phyloP scores from a whole-genome alignment of 768 basidiomycete species.

The Leccinum olivaceopallidum region DNA sequence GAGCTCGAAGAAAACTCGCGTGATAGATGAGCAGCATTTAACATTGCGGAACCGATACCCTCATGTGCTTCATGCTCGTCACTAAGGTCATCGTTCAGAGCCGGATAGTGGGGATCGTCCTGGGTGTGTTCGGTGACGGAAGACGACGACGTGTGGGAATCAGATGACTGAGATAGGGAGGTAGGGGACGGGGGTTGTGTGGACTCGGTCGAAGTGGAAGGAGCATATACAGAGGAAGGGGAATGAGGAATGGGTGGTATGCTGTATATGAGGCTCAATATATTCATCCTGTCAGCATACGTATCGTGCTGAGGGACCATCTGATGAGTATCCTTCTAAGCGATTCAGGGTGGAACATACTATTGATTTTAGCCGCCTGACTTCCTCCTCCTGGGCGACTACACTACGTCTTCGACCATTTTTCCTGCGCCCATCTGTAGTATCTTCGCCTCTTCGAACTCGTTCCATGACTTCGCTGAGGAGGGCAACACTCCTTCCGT shows the following conservation, averaged over 20 bases:
- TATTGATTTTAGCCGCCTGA: conserved; percentile 81
- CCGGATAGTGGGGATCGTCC: conserved; percentile 33
- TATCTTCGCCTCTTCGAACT: conserved; percentile 83
- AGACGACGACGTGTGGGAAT: conserved; percentile 53
- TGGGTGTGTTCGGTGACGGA: conserved; percentile 39
- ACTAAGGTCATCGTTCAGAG: conserved; percentile 22
- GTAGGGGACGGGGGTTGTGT: conserved; percentile 39
- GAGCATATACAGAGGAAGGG: conserved; percentile 50
- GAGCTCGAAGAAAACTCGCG: conserved; percentile 29
- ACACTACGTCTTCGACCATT: conserved; percentile 71
- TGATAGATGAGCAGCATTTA: conserved; percentile 33
- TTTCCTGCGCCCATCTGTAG: conserved; percentile 61
- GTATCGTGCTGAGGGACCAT: conserved; percentile 74
- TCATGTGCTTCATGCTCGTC: conserved; percentile 42
- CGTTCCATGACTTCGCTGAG: conserved; percentile 92
- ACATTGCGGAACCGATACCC: conserved; percentile 47
- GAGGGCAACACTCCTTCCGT: conserved; percentile 82
- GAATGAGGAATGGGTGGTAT: conserved; percentile 77
- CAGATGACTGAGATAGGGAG: conserved; percentile 40
- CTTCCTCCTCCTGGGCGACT: conserved; percentile 91
- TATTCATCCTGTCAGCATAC: conserved; percentile 93
- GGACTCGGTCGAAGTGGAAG: conserved; percentile 39
- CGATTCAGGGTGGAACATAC: conserved; percentile 49
- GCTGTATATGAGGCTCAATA: conserved; percentile 85
- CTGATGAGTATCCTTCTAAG: conserved; percentile 17